phyloP scores from a whole-genome alignment of 306 rosid species.

The Alnus rubra region DNA sequence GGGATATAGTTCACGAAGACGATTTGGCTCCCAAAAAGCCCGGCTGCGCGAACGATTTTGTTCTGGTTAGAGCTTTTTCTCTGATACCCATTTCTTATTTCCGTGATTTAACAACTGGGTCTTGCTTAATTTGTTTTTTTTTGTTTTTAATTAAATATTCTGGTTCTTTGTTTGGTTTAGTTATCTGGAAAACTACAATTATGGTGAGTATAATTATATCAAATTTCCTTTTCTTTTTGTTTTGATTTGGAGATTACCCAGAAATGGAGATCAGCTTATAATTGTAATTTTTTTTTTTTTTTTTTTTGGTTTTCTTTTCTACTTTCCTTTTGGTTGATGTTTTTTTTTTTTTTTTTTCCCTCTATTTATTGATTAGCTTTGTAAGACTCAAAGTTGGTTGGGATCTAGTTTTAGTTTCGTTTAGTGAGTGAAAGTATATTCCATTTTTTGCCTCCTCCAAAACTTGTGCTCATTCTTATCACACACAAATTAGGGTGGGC shows the following conservation, averaged over 20 bases:
- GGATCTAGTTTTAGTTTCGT: background rate
- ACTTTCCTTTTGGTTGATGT: too few species aligned
- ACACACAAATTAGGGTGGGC: background rate
- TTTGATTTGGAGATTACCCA: conserved; percentile 3
- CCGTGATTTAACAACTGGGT: conserved; percentile 24
- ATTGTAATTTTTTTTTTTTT: background rate
- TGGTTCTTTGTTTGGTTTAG: conserved; percentile 22
- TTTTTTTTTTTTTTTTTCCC: background rate
- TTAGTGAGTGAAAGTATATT: background rate
- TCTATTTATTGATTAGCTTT: background rate
- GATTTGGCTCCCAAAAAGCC: conserved; percentile 84
- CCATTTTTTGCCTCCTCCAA: background rate
- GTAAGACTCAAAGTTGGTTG: background rate
- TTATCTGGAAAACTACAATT: background rate
- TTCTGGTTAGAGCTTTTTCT: conserved; percentile 57
- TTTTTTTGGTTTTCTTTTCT: too few species aligned
- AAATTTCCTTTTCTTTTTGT: background rate
- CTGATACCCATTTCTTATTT: conserved; percentile 23
- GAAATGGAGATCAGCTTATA: background rate
- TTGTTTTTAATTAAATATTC: background rate
- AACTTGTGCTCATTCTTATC: background rate
- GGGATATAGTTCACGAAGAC: conserved; percentile 78
- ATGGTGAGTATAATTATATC: background rate
- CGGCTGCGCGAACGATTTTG: conserved; percentile 84
- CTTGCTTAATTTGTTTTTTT: conserved; percentile 14